phyloP scores from a whole-genome alignment of 495 filamentous ascomycete genomes.

The Hypoxylon fragiforme region DNA sequence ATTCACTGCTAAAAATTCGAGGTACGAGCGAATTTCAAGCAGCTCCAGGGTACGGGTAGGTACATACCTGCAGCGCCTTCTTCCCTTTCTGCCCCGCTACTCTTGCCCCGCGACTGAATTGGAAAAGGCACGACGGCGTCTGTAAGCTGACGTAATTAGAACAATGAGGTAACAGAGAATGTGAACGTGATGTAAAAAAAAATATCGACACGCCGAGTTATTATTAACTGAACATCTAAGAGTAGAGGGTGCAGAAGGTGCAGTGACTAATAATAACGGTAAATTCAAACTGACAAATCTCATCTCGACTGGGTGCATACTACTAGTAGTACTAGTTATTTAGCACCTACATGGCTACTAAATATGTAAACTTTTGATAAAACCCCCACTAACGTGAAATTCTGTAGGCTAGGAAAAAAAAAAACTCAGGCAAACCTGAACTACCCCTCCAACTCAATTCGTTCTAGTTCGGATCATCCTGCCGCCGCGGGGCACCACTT shows the following conservation, averaged over 20 bases:
- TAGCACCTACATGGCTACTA: no score
- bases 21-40: conserved; percentile 21
- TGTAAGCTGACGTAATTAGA: conserved; percentile 15
- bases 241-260: conserved; percentile 18
- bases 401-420: background rate
- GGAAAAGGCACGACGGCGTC: conserved; percentile 8
- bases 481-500: conserved; percentile 24
- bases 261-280: background rate
- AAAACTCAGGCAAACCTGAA: conserved; percentile 4
- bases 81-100: conserved; percentile 31
- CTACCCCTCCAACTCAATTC: conserved; percentile 36
- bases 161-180: no score
- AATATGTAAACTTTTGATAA: no score
- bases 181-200: no score
- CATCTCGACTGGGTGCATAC: no score
- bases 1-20: conserved; percentile 7
- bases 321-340: no score
- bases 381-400: conserved; percentile 16
- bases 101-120: conserved; percentile 22
- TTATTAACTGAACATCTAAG: background rate
- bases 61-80: no score
- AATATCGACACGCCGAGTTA: background rate
- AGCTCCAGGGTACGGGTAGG: no score
- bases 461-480: conserved; percentile 22
- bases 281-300: conserved; percentile 12